phyloP scores from a whole-genome alignment of 768 basidiomycete genomes.

The Coprinopsis sp. region DNA sequence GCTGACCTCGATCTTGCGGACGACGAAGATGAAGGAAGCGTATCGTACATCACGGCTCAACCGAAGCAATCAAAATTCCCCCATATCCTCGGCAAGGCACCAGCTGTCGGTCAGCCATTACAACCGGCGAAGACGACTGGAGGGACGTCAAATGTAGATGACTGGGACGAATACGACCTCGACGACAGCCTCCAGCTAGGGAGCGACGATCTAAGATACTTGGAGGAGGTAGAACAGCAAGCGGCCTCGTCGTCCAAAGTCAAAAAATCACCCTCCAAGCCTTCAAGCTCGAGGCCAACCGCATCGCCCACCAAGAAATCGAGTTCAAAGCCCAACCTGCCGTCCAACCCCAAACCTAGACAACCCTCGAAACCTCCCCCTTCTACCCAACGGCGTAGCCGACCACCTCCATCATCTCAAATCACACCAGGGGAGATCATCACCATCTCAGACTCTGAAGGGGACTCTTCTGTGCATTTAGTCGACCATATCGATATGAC shows the following conservation, averaged over 20 bases:
- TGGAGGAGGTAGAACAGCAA: slow-evolving; percentile 1
- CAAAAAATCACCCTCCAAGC: neutral
- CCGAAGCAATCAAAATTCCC: too few species aligned
- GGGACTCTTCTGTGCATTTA: too few species aligned
- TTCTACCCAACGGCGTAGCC: neutral
- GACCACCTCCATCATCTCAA: neutral
- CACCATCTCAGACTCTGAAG: slow-evolving; percentile 32
- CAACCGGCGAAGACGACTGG: too few species aligned
- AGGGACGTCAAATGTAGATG: neutral
- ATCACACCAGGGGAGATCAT: slow-evolving; percentile 27
- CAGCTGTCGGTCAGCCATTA: too few species aligned
- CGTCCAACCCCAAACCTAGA: neutral
- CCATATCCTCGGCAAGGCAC: too few species aligned
- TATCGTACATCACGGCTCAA: too few species aligned
- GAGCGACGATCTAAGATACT: slow-evolving; percentile 4
- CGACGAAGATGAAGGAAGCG: too few species aligned
- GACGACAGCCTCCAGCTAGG: neutral
- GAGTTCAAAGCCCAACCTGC: neutral
- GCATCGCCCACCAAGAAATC: neutral
- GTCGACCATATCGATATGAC: too few species aligned
- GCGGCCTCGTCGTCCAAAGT: neutral
- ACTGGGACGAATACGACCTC: neutral
- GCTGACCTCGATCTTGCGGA: too few species aligned
- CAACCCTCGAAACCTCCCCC: neutral
- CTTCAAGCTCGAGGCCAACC: neutral